Conservation (phyloP, 768 basidiomycete species). For the Termitomyces sp. region DNA sequence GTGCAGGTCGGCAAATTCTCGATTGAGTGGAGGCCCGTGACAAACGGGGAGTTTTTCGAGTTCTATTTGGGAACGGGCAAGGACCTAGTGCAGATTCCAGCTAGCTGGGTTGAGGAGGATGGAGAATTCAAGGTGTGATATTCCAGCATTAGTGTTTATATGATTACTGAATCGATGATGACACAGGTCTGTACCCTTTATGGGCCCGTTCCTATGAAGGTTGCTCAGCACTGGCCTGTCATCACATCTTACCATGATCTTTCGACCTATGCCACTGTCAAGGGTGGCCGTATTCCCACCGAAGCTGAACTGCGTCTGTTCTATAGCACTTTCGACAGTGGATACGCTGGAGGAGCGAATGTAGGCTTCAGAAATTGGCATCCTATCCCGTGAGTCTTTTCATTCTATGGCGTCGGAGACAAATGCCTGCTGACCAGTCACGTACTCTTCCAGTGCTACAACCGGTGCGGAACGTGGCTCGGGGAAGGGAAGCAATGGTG, state of each 20-base stretch:
- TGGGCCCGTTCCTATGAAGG: constrained; percentile 74
- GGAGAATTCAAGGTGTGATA: constrained; percentile 47
- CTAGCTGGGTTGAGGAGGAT: constrained; percentile 67
- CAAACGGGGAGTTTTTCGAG: constrained; percentile 81
- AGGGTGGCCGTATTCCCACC: constrained; percentile 93
- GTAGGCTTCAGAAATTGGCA: constrained; percentile 93
- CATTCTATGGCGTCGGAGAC: neutral
- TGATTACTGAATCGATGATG: neutral
- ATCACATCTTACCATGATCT: constrained; percentile 76
- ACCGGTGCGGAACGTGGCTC: constrained; percentile 50
- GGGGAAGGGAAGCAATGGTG: constrained; percentile 82
- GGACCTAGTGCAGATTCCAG: constrained; percentile 53
- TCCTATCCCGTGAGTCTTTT: constrained; percentile 71
- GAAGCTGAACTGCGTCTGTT: constrained; percentile 85
- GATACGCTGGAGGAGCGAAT: constrained; percentile 79
- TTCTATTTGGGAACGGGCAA: constrained; percentile 53
- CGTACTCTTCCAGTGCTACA: constrained; percentile 51
- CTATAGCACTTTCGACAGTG: constrained; percentile 68
- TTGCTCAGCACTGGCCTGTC: constrained; percentile 86
- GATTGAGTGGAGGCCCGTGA: constrained; percentile 84
- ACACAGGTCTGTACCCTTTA: constrained; percentile 79
- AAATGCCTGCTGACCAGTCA: neutral
- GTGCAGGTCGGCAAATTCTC: constrained; percentile 68
- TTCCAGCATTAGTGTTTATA: neutral
- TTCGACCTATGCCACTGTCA: constrained; percentile 75